Evolutionary conservation across 495 filamentous ascomycete genomes (phyloP).

Genomic region (Aspergillus egyptiacus): DNA sequence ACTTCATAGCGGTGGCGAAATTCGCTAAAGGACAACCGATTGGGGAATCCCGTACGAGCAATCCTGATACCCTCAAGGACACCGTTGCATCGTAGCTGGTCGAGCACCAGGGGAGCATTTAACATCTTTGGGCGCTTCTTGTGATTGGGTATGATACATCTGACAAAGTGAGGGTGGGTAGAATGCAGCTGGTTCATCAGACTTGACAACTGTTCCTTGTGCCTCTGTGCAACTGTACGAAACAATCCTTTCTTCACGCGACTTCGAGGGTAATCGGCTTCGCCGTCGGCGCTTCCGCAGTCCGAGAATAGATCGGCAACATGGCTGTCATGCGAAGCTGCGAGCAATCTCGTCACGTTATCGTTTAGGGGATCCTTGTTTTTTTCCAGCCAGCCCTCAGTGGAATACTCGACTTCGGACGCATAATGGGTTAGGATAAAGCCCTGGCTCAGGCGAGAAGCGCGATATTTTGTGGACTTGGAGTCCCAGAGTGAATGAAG

Average conservation of each 20-base stretch:
- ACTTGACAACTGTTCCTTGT: constrained; percentile 93
- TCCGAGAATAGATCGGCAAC: constrained; percentile 82
- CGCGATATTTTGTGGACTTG: constrained; percentile 87
- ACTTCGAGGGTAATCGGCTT: constrained; percentile 61
- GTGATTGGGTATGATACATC: constrained; percentile 97
- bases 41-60: constrained; percentile 96
- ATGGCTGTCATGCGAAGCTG: constrained; percentile 73
- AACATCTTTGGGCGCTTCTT: constrained; percentile 96
- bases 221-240: constrained; percentile 91
- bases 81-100: constrained; percentile 97
- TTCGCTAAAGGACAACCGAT: constrained; percentile 84
- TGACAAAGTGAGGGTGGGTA: constrained; percentile 97
- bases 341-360: constrained; percentile 85
- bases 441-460: constrained; percentile 80
- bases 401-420: constrained; percentile 94
- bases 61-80: constrained; percentile 97
- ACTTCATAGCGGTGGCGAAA: constrained; percentile 97
- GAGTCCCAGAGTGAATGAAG: constrained; percentile 94
- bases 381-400: constrained; percentile 94
- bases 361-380: constrained; percentile 99
- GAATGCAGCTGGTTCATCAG: constrained; percentile 94
- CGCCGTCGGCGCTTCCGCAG: constrained; percentile 72
- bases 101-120: constrained; percentile 79
- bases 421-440: constrained; percentile 99
- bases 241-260: constrained; percentile 97